Evolutionary conservation across 2,329 filamentous ascomycete genomes (phyloP).

Genomic region (Talaromyces atroroseus): DNA sequence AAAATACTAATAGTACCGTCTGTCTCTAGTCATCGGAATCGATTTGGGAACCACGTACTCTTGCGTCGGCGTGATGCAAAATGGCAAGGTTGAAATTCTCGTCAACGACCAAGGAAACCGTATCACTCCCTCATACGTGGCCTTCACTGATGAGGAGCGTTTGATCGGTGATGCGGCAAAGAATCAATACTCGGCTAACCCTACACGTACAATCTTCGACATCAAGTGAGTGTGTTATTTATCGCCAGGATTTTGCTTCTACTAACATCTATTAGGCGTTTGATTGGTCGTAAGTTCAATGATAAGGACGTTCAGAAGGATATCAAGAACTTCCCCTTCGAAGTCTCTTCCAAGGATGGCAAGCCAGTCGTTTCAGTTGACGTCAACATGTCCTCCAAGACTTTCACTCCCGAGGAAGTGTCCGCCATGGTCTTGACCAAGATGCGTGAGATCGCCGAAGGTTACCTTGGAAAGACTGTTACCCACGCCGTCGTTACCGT

Average conservation of each 20-base stretch:
- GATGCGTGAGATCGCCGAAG: conserved; percentile 63
- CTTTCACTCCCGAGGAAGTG: conserved; percentile 62
- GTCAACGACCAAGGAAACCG: conserved; percentile 96
- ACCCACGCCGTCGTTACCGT: conserved; percentile 76
- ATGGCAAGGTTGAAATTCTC: conserved; percentile 90
- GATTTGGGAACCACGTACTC: conserved; percentile 84
- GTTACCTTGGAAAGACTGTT: conserved; percentile 56
- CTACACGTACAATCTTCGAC: conserved; percentile 69
- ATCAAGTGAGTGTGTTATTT: conserved; percentile 62
- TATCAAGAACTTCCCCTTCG: conserved; percentile 98
- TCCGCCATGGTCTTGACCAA: conserved; percentile 62
- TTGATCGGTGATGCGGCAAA: conserved; percentile 96
- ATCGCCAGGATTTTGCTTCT: not conserved
- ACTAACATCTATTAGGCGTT: conserved; percentile 50
- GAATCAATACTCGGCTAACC: conserved; percentile 85
- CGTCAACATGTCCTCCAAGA: conserved; percentile 53
- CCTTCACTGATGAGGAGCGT: conserved; percentile 94
- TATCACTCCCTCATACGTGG: conserved; percentile 92
- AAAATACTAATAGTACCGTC: conserved; percentile 1
- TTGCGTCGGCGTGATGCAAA: conserved; percentile 93
- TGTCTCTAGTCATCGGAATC: conserved; percentile 72
- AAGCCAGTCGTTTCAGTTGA: conserved; percentile 77
- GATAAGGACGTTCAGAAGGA: conserved; percentile 88
- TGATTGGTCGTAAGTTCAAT: conserved; percentile 76
- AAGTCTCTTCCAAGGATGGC: conserved; percentile 79